Evolutionary conservation across 805 yeast genomes (phyloP), one percentile per base, ranked within the genome.

Genomic region (Henningerozyma blattae): DNA sequence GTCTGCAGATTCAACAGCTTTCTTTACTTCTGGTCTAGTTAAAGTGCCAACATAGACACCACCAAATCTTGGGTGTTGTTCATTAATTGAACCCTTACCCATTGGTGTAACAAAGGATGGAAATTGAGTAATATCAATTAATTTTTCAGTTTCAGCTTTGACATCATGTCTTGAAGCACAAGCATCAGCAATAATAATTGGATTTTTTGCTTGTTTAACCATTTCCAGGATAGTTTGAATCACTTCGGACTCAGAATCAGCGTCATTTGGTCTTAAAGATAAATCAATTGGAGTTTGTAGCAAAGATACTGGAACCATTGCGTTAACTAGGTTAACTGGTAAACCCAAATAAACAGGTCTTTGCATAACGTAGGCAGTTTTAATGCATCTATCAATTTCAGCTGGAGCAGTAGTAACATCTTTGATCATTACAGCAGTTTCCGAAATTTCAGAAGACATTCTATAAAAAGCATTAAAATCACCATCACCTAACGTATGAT

Each of bases 51-150:
- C 80, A 52, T 82, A 82, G 36, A 77, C 82, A 58, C 93, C 93
- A 43, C 82, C 84, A 56, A 71, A 82, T 58, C 82, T 64, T 38
- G 73, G 70, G 52, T 73, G 66, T 38, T 65, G 66, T 59, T 82
- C 94, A 58, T 78, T 75, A 45, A 81, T 71, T 17, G 72, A 65
- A 36, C 83, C 77, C 59, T 82, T 82, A 59, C 93, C 93, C 87
- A 82, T 79, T 45, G 94, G 93, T 28, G 94, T 82, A 36, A 77
- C 76, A 56, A 72, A 82, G 28, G 79, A 77, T 22, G 89, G 86
- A 72, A 74, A 81, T 54, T 77, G 72, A 28, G 91, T 79, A 36
- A 62, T 54, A 34, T 70, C 68, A 32, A 77, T 75, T 52, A 82
- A 67, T 45, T 66, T 58, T 37, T 58, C 62, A 37, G 79, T 77